A percentile compares a stretch with the other conserved stretches of the same genome.
These are phyloP conservation scores for Starmerella davenportii DNA, from an alignment of 805 yeast genomes.

Conservation along the genomic window DNA sequence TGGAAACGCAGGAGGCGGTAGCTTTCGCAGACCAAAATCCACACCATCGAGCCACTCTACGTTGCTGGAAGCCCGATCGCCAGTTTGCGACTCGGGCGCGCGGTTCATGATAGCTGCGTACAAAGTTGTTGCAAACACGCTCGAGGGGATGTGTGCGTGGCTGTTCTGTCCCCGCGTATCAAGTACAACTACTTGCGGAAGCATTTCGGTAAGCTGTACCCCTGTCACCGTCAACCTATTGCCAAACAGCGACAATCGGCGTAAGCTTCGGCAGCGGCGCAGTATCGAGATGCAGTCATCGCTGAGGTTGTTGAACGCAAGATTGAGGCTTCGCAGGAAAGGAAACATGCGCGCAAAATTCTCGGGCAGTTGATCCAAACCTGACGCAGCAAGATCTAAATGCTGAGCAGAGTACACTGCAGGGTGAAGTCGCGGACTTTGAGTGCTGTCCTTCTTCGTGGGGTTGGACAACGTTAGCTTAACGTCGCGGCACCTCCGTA, in stretches of 20 bases:
- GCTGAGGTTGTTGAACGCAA: conserved; percentile 15
- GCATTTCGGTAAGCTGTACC: conserved; percentile 3
- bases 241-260: conserved; percentile 14
- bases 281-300: conserved; percentile 6
- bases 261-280: conserved; percentile 8
- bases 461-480: conserved; percentile 4
- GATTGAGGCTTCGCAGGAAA: conserved; percentile 11
- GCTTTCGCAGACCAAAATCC: neutral
- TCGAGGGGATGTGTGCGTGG: neutral
- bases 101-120: conserved; percentile 5
- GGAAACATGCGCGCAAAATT: conserved; percentile 14
- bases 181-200: conserved; percentile 9
- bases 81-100: neutral
- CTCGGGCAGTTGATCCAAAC: conserved; percentile 11
- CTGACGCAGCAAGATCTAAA: conserved; percentile 10
- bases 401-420: conserved; percentile 14
- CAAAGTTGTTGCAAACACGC: conserved; percentile 6
- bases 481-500: conserved; percentile 9
- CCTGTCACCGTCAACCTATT: conserved; percentile 8
- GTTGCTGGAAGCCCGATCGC: neutral
- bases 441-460: neutral
- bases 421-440: neutral
- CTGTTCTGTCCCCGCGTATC: conserved; percentile 13
- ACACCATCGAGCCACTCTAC: neutral
- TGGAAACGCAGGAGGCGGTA: conserved; percentile 11